Conservation (phyloP, 805 yeast genomes). For the Vanderwaltozyma yarrowii region DNA sequence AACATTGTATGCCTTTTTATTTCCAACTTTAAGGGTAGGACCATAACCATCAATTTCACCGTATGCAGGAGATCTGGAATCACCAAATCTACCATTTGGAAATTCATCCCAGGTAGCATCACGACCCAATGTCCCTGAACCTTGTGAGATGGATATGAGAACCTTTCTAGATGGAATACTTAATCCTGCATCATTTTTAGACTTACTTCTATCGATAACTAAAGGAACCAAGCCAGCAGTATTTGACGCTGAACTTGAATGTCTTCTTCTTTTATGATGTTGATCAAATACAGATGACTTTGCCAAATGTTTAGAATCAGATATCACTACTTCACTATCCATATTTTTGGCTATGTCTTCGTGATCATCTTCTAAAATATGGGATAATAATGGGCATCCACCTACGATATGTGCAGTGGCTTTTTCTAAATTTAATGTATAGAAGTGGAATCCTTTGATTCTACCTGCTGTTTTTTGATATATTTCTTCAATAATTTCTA, state of each 20-base stretch:
- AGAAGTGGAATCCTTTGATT: conserved; percentile 82
- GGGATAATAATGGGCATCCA: conserved; percentile 42
- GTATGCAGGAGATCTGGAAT: conserved; percentile 89
- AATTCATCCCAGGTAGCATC: conserved; percentile 97
- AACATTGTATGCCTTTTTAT: conserved; percentile 51
- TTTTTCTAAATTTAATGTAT: conserved; percentile 85
- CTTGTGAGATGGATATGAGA: conserved; percentile 68
- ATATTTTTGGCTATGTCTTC: conserved; percentile 23
- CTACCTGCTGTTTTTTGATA: conserved; percentile 43
- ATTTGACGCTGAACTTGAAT: conserved; percentile 19
- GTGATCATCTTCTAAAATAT: conserved; percentile 33
- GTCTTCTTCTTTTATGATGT: conserved; percentile 24
- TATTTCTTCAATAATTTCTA: conserved; percentile 51
- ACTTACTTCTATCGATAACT: conserved; percentile 1
- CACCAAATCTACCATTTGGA: conserved; percentile 93
- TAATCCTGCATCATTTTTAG: neutral
- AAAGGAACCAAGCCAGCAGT: neutral
- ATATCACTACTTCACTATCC: conserved; percentile 26
- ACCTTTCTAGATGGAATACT: conserved; percentile 39
- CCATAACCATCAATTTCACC: conserved; percentile 99
- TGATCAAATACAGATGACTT: conserved; percentile 5
- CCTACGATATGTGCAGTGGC: conserved; percentile 80
- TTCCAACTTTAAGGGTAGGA: conserved; percentile 70
- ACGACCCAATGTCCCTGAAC: conserved; percentile 74
- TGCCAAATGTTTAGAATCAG: conserved; percentile 7